These are phyloP conservation scores for Tritrichomonas foetus DNA, from an alignment of 208 protist species.

Conservation along the genomic window DNA sequence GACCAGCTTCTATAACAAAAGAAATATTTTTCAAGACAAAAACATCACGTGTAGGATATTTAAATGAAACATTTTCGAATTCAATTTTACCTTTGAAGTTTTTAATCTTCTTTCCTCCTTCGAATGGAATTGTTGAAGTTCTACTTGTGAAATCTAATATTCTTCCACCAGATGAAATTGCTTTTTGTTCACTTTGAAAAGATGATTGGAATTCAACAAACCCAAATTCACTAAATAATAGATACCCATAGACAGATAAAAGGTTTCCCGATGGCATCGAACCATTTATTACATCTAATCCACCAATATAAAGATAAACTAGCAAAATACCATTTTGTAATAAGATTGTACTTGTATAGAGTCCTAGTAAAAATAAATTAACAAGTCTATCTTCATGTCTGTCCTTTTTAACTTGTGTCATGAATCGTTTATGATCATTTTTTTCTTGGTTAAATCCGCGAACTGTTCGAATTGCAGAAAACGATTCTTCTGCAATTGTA, in stretches of 20 bases:
- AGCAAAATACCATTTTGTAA: neutral
- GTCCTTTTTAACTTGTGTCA: neutral
- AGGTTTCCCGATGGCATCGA: neutral
- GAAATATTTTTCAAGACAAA: slow-evolving; percentile 45
- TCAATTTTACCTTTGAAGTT: slow-evolving; percentile 12
- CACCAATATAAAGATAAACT: neutral
- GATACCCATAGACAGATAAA: neutral
- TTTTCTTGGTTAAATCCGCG: slow-evolving; percentile 29
- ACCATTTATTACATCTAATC: neutral
- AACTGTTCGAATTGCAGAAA: slow-evolving; percentile 42
- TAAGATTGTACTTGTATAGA: neutral
- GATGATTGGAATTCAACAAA: neutral
- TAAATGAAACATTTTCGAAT: slow-evolving; percentile 39
- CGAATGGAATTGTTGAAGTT: neutral
- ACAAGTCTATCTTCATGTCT: neutral
- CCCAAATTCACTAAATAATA: neutral
- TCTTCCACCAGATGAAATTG: neutral
- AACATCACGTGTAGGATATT: slow-evolving; percentile 27
- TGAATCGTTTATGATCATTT: neutral
- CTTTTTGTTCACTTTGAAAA: neutral
- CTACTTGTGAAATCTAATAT: neutral
- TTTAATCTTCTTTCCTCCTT: neutral
- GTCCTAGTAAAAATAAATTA: neutral
- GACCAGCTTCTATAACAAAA: slow-evolving; percentile 43
- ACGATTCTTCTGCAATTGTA: slow-evolving; percentile 45